Conservation (phyloP, 495 filamentous ascomycete genomes). For the Penicillium pulvis region DNA sequence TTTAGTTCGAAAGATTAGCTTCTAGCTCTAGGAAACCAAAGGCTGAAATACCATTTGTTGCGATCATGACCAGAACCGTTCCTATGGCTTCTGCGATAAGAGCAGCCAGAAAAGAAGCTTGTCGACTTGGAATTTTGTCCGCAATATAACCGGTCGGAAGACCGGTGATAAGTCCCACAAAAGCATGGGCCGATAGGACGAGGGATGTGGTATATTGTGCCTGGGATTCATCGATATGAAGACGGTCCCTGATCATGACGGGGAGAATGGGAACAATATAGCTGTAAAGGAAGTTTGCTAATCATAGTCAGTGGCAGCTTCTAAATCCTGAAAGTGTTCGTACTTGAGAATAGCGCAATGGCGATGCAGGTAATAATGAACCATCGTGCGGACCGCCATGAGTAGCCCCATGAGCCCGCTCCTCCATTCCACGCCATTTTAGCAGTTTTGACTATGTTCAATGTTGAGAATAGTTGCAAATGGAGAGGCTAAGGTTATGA, state of each 20-base stretch:
- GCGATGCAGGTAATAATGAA: no score
- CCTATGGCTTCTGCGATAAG: not conserved
- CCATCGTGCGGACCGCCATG: no score
- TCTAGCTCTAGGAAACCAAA: not conserved
- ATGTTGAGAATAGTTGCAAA: no score
- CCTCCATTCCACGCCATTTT: no score
- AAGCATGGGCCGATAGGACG: not conserved
- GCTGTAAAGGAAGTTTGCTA: not conserved
- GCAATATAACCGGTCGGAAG: not conserved
- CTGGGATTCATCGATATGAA: not conserved
- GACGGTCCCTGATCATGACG: not conserved
- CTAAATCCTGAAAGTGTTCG: no score
- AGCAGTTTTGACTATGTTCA: no score
- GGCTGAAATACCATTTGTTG: not conserved
- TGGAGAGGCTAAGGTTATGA: no score
- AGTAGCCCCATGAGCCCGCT: no score
- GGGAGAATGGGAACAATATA: not conserved
- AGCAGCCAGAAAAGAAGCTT: not conserved
- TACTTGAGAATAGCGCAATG: no score
- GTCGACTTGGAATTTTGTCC: not conserved
- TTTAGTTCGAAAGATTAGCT: no score
- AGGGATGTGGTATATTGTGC: not conserved
- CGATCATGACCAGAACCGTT: not conserved
- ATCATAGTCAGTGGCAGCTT: not conserved
- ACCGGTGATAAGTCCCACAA: not conserved